These are phyloP conservation scores for Trichoderma virens DNA, from an alignment of 495 filamentous ascomycete genomes.

Conservation along the genomic window DNA sequence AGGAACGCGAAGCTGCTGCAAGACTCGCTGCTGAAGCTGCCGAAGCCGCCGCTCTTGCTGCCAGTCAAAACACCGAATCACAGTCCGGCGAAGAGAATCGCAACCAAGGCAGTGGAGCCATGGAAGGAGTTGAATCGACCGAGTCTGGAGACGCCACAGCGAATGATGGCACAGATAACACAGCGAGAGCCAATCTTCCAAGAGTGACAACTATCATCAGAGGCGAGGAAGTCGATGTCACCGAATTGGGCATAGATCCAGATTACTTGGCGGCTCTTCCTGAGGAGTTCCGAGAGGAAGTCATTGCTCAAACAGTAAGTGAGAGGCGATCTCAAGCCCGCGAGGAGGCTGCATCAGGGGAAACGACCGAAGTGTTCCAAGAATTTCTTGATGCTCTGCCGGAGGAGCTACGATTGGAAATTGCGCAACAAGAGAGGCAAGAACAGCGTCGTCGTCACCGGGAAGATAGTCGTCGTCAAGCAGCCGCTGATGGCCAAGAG, in stretches of 20 bases:
- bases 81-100: slow-evolving; percentile 1
- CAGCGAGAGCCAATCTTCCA: slow-evolving; percentile 45
- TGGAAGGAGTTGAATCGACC: slow-evolving; percentile 78
- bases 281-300: slow-evolving; percentile 91
- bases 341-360: slow-evolving; percentile 56
- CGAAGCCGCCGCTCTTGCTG: slow-evolving; percentile 20
- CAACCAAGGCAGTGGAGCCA: slow-evolving; percentile 37
- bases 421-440: slow-evolving; percentile 79
- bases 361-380: slow-evolving; percentile 81
- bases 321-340: slow-evolving; percentile 73
- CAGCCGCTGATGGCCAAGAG: slow-evolving; percentile 43
- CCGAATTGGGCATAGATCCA: slow-evolving; percentile 84
- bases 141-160: slow-evolving; percentile 28
- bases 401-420: slow-evolving; percentile 77
- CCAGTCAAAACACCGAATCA: neutral
- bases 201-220: slow-evolving; percentile 61
- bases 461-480: slow-evolving; percentile 56
- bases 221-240: slow-evolving; percentile 82
- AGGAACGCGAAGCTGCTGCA: slow-evolving; percentile 47
- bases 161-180: slow-evolving; percentile 22
- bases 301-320: slow-evolving; percentile 78
- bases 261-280: slow-evolving; percentile 91
- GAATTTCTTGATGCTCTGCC: slow-evolving; percentile 94
- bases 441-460: slow-evolving; percentile 87
- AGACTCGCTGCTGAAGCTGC: slow-evolving; percentile 42